Evolutionary conservation across 164 flowering plant species (phyloP).

Genomic region (Piper longum): DNA sequence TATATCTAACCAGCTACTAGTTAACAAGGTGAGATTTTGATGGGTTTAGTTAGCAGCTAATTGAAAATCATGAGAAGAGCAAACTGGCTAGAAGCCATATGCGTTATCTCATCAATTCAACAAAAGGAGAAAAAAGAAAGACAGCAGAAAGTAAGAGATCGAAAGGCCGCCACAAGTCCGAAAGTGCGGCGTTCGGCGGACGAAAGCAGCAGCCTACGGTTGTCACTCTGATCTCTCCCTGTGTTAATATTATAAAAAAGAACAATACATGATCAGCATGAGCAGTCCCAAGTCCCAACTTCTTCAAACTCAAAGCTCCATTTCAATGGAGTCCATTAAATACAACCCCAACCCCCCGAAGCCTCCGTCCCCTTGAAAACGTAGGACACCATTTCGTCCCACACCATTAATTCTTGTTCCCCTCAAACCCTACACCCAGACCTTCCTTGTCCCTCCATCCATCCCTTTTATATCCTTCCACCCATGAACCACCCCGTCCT

Average conservation of each 20-base stretch:
- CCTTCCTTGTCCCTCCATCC: conserved; percentile 39
- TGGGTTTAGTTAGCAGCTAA: no score
- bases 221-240: not conserved
- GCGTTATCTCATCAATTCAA: no score
- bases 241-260: not conserved
- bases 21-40: no score
- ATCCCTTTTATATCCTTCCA: conserved; percentile 20
- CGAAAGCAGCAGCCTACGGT: conserved; percentile 4
- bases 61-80: no score
- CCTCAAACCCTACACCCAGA: conserved; percentile 46
- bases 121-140: no score
- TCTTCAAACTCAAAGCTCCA: not conserved
- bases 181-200: conserved; percentile 93
- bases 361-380: not conserved
- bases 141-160: not conserved
- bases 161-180: conserved; percentile 30
- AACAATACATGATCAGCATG: no score
- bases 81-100: no score
- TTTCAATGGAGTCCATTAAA: conserved; percentile 3
- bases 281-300: not conserved
- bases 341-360: conserved; percentile 7
- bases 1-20: no score
- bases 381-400: not conserved
- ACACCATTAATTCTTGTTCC: conserved; percentile 47
- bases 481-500: conserved; percentile 1